A percentile compares a stretch with the other conserved stretches of the same genome.
Evolutionary conservation across 1,284 basidiomycete genomes (phyloP).

Genomic region (Trichosporon sp.): DNA sequence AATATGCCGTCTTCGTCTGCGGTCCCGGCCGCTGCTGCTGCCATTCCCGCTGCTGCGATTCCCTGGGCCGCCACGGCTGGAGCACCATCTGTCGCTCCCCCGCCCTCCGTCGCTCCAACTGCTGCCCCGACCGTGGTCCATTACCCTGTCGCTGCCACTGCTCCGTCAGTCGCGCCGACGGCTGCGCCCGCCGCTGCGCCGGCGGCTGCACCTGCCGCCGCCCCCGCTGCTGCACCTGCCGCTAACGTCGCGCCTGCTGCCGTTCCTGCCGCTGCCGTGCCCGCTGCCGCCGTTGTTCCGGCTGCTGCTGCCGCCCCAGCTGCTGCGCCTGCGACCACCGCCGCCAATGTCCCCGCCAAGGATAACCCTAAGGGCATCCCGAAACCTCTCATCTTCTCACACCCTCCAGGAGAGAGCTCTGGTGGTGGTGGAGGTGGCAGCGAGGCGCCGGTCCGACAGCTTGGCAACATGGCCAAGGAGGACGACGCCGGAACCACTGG

Average conservation of each 20-base stretch:
- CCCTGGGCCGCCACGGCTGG: neutral
- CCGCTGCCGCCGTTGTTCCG: neutral
- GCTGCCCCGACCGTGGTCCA: neutral
- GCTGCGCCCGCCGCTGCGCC: neutral
- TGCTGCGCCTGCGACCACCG: neutral
- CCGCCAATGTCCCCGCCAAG: neutral
- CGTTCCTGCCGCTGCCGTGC: neutral
- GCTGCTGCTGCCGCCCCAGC: neutral
- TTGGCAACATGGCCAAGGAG: neutral
- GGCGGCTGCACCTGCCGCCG: neutral
- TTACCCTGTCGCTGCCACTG: neutral
- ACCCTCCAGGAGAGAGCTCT: neutral
- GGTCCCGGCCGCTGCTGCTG: neutral
- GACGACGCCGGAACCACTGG: neutral
- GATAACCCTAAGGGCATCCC: conserved; percentile 1
- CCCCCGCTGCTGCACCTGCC: neutral
- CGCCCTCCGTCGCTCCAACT: neutral
- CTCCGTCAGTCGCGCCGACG: neutral
- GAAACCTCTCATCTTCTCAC: neutral
- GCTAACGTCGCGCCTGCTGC: neutral
- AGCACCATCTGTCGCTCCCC: neutral
- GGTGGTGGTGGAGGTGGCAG: neutral
- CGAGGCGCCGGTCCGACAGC: neutral
- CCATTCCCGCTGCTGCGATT: neutral
- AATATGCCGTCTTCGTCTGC: neutral